Evolutionary conservation across 2,329 filamentous ascomycete species (phyloP), one percentile per base, ranked within the genome.

Genomic region (Fusarium ambrosium): DNA sequence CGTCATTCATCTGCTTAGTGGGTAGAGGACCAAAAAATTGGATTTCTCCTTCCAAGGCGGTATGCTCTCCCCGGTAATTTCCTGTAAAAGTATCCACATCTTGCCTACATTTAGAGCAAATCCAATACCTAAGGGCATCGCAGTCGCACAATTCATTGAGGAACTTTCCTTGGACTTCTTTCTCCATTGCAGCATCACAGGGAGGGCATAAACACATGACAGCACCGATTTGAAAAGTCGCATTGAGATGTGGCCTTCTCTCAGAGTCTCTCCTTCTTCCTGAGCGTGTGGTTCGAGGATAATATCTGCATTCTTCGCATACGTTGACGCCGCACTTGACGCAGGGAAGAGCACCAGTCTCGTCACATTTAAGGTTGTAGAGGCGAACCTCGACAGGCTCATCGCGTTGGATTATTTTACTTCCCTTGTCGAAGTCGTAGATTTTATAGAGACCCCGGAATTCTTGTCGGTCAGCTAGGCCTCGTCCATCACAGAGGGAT

Each of bases 241-340:
- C 58, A 20, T 65, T 69, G 1, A 72, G 34, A 11, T 77, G 74
- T 0, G 74, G 74, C 4, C 72, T 36, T 6, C 74, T 70, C 8
- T 66, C 29, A 0, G 70, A 62, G 5, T 58, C 48, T n/a, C 10
- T 13, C 3, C 11, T 18, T 53, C 27, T 53, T 11, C 0, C 22
- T 29, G 8, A 0, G 34, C 6, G 67, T 10, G 64, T 41, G 14
- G 55, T 68, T 0, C 75, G 72, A 0, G 67, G 70, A 43, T 74
- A 77, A 4, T 39, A 70, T 2, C 72, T 68, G 1, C 75, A 77
- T 64, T 77, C 75, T 1, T 77, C 74, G 6, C 75, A 77, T 2
- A 77, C 9, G 20, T 77, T 77, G 20, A 77, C 60, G 3, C 60
- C 64, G 8, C 72, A 77, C 22, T 70, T 76, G 1, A 69, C 9